Conservation (phyloP, 2,329 filamentous ascomycete genomes). For the Zymoseptoria brevis region DNA sequence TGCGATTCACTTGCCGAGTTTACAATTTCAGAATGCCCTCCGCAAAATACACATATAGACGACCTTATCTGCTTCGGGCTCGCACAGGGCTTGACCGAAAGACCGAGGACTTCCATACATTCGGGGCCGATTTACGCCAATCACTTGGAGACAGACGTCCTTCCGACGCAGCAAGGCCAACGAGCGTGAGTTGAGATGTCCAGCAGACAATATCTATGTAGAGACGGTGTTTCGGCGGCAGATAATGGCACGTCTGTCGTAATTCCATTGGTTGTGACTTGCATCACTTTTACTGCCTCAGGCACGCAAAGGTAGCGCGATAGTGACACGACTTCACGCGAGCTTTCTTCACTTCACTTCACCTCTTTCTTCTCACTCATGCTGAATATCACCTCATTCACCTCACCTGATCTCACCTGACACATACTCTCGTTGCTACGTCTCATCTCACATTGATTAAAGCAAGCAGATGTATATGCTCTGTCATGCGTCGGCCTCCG, state of each 20-base stretch:
- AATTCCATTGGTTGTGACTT: too few species aligned
- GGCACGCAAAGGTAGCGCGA: too few species aligned
- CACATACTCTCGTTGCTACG: neutral
- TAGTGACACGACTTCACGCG: neutral
- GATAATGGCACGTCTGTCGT: too few species aligned
- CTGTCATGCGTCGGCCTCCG: neutral
- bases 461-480: neutral
- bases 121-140: neutral
- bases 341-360: neutral
- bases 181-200: too few species aligned
- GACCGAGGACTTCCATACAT: neutral
- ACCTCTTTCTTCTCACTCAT: neutral
- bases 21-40: neutral
- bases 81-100: neutral
- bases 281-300: too few species aligned
- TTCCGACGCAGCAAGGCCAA: too few species aligned
- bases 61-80: too few species aligned
- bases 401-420: neutral
- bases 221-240: too few species aligned
- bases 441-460: neutral
- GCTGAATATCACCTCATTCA: neutral
- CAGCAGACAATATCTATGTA: too few species aligned
- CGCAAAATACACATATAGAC: too few species aligned
- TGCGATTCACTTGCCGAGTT: neutral
- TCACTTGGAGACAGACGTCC: neutral